phyloP scores from a whole-genome alignment of 352 stramenopile genomes.

The Globisporangium spinosum region DNA sequence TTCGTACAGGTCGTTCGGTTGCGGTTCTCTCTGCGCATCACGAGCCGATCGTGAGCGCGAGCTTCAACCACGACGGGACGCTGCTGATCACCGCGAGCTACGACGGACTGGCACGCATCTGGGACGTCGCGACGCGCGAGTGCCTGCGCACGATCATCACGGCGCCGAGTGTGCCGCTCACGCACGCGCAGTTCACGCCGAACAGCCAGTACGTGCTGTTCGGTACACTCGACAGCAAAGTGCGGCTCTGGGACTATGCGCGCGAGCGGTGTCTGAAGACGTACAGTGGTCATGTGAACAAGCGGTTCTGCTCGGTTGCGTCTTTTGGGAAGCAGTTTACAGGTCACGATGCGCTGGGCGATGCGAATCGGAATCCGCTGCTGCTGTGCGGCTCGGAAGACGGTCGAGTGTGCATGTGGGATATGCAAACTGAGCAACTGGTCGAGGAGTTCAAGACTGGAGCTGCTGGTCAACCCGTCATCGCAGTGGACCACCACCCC shows the following conservation, averaged over 20 bases:
- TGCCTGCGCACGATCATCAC: constrained; percentile 93
- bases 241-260: constrained; percentile 91
- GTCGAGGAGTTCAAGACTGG: constrained; percentile 21
- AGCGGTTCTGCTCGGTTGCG: constrained; percentile 86
- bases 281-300: constrained; percentile 75
- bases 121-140: constrained; percentile 94
- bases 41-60: constrained; percentile 92
- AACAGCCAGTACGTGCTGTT: constrained; percentile 94
- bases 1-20: constrained; percentile 88
- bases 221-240: constrained; percentile 86
- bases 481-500: constrained; percentile 86
- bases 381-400: constrained; percentile 93
- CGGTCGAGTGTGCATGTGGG: constrained; percentile 89
- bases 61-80: constrained; percentile 94
- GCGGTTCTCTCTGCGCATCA: constrained; percentile 90
- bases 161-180: constrained; percentile 52
- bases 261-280: constrained; percentile 55
- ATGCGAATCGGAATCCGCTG: constrained; percentile 20
- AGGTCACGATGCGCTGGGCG: neutral
- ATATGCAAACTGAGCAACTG: constrained; percentile 81
- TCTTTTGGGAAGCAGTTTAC: constrained; percentile 42
- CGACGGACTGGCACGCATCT: constrained; percentile 89
- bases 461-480: constrained; percentile 69
- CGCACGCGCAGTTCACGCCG: constrained; percentile 88
- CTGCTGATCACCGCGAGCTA: constrained; percentile 85